phyloP scores from a whole-genome alignment of 305 asterid genomes.

The Ilex paraguariensis region DNA sequence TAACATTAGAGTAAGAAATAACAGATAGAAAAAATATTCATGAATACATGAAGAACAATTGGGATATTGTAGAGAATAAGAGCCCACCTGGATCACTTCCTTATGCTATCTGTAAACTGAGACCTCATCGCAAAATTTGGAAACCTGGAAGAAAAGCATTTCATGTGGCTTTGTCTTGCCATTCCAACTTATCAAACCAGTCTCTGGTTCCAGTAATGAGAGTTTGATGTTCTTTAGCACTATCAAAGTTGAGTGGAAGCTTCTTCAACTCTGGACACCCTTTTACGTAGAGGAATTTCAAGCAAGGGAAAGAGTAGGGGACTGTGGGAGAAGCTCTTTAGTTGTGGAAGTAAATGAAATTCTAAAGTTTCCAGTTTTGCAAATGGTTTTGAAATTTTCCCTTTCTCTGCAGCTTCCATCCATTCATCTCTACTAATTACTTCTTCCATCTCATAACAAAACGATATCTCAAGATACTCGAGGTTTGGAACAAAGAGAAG shows the following conservation, averaged over 20 bases:
- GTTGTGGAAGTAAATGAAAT: background rate
- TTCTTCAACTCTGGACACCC: background rate
- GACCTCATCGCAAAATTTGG: too few species aligned
- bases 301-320: background rate
- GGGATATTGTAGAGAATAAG: too few species aligned
- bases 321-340: background rate
- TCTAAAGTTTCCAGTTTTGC: background rate
- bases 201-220: background rate
- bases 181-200: background rate
- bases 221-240: too few species aligned
- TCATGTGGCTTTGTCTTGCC: too few species aligned
- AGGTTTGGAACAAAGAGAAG: too few species aligned
- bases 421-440: background rate
- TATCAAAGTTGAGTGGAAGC: background rate
- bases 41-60: too few species aligned
- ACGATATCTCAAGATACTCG: background rate
- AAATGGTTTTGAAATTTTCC: background rate
- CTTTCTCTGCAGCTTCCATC: background rate
- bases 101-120: too few species aligned
- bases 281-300: background rate
- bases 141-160: too few species aligned
- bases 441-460: background rate
- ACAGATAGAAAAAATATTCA: too few species aligned
- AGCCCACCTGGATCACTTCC: too few species aligned
- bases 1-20: too few species aligned